These are phyloP conservation scores for Tetrapisispora taiwanensis DNA, from an alignment of 805 yeast species.

Conservation along the genomic window DNA sequence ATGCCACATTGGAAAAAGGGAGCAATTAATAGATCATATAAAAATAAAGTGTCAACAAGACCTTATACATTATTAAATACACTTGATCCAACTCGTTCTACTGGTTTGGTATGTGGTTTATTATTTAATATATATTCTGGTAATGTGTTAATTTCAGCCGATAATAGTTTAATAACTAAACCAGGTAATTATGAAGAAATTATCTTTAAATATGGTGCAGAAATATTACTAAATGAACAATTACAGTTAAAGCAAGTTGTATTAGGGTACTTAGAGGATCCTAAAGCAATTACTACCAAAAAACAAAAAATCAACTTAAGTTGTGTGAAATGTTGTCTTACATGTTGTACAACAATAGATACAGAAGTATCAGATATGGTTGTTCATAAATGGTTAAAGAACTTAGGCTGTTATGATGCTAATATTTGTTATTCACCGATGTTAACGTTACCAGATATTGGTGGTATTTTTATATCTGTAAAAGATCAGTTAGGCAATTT, in stretches of 20 bases:
- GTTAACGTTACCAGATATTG: conserved; percentile 82
- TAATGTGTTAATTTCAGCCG: conserved; percentile 68
- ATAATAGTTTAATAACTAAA: conserved; percentile 57
- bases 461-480: conserved; percentile 89
- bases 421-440: conserved; percentile 78
- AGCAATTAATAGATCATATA: conserved; percentile 34
- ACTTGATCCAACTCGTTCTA: conserved; percentile 63
- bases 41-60: conserved; percentile 21
- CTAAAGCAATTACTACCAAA: conserved; percentile 74
- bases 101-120: conserved; percentile 77
- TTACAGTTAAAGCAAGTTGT: conserved; percentile 82
- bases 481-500: conserved; percentile 64
- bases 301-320: conserved; percentile 69
- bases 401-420: conserved; percentile 74
- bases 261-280: conserved; percentile 84
- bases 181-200: conserved; percentile 84
- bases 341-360: conserved; percentile 81
- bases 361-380: conserved; percentile 86
- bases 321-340: conserved; percentile 78
- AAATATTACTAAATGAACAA: conserved; percentile 75
- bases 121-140: conserved; percentile 80
- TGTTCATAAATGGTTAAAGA: conserved; percentile 81
- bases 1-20: conserved; percentile 40
- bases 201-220: conserved; percentile 58
- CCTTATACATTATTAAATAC: conserved; percentile 52